Evolutionary conservation across 116 monocot species (phyloP), one percentile per base, ranked within the genome.

Genomic region (Zostera marina): DNA sequence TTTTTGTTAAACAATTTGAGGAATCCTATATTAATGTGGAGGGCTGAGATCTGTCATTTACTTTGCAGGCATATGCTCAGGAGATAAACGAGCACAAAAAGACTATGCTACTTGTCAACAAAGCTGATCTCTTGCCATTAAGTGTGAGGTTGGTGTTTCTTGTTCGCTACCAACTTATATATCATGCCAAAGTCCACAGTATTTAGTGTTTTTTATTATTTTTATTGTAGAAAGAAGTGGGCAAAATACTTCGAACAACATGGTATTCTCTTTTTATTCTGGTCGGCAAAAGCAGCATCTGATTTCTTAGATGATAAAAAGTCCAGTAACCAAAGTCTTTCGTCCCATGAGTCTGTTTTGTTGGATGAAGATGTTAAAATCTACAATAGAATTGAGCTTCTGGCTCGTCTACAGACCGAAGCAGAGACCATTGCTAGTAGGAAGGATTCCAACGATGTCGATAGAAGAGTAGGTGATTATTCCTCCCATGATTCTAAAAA

Each of bases 231-330:
- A 53, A 67, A 72, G 53, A 76, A 55, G 64, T 98, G 98, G 98
- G 98, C 98, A 0, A 69, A 76, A 0, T 98, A 90, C 63, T 98
- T 98, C 74, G 21, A 65, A 19, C 61, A 56, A 20, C 66, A 86
- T 58, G 81, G 78, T 7, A 81, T 90, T 51, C 81, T 86, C 22
- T 86, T 66, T 66, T 11, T 87, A 62, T 98, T 98, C 70, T 98
- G 98, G 98, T 98, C 98, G 41, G 98, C 98, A 21, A 98, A 98
- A 73, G 81, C 74, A 73, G 98, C 91, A 60, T 71, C 83, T 67
- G 80, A 86, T 62, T 58, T 69, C 56, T 63, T 90, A 19, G 91
- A 86, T 59, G 86, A 81, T 51, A 85, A 81, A 64, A 60, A 2
- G 16, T 58, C 82, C 23, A 77, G 19, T 32, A 53, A 26, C 44